These are phyloP conservation scores for Aspergillus pseudoglaucus DNA, from an alignment of 2,329 filamentous ascomycete species.

Conservation along the genomic window DNA sequence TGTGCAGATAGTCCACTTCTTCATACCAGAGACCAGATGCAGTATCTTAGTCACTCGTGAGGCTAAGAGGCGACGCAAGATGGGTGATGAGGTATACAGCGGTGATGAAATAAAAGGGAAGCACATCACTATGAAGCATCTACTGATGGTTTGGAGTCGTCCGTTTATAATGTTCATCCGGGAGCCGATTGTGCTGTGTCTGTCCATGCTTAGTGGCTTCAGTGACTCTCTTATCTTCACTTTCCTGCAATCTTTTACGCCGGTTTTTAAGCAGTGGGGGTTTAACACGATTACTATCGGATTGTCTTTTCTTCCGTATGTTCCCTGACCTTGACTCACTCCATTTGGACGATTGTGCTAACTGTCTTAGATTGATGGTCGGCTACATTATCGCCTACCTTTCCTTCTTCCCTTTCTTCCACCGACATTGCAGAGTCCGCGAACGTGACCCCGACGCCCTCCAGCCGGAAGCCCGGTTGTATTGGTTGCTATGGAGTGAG, in stretches of 20 bases:
- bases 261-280: conserved; percentile 55
- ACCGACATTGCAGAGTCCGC: conserved; percentile 34
- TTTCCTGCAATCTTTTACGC: conserved; percentile 56
- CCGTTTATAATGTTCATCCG: conserved; percentile 59
- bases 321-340: conserved; percentile 5
- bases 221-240: conserved; percentile 61
- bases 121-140: conserved; percentile 51
- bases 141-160: conserved; percentile 52
- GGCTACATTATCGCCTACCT: conserved; percentile 54
- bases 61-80: conserved; percentile 51
- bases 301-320: conserved; percentile 49
- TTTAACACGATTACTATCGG: conserved; percentile 47
- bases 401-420: conserved; percentile 50
- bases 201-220: conserved; percentile 60
- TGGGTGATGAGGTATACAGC: conserved; percentile 59
- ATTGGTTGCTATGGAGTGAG: conserved; percentile 50
- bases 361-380: conserved; percentile 38
- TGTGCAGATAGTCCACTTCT: conserved; percentile 47
- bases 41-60: conserved; percentile 53
- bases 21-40: conserved; percentile 52
- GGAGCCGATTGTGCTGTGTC: conserved; percentile 57
- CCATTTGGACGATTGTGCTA: neutral
- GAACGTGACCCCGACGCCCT: conserved; percentile 40
- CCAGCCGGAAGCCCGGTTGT: conserved; percentile 57
- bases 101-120: conserved; percentile 61